Conservation (phyloP, 768 basidiomycete genomes). For the Boletales sp. region DNA sequence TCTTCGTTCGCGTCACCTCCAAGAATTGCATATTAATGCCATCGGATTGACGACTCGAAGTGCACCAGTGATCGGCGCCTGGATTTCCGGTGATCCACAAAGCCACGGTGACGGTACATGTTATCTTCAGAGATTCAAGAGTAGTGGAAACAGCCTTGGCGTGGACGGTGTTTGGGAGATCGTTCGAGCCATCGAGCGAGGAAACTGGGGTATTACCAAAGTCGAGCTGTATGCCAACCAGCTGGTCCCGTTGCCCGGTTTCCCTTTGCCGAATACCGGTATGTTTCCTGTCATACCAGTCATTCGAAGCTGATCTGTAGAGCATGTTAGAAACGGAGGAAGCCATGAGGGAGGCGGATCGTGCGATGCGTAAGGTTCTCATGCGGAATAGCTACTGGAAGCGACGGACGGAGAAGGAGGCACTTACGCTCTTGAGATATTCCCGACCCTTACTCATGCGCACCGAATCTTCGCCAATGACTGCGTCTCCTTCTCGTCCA, state of each 20-base stretch:
- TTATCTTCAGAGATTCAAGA: constrained; percentile 45
- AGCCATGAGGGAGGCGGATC: constrained; percentile 34
- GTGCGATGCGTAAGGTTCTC: constrained; percentile 35
- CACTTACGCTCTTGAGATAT: constrained; percentile 47
- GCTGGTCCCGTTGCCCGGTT: constrained; percentile 10
- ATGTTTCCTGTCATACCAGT: background rate
- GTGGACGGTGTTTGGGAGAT: constrained; percentile 44
- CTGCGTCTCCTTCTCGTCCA: constrained; percentile 10
- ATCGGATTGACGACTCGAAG: constrained; percentile 44
- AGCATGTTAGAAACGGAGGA: constrained; percentile 16
- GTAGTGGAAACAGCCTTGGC: constrained; percentile 58
- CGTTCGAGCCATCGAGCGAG: constrained; percentile 41
- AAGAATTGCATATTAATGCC: constrained; percentile 51
- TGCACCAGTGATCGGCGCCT: constrained; percentile 43
- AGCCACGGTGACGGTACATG: constrained; percentile 27
- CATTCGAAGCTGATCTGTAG: constrained; percentile 14
- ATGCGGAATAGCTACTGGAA: constrained; percentile 49
- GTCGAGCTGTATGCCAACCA: constrained; percentile 52
- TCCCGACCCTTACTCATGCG: constrained; percentile 46
- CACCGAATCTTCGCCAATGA: constrained; percentile 11
- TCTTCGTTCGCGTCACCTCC: constrained; percentile 45
- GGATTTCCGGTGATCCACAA: constrained; percentile 40
- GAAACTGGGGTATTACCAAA: constrained; percentile 48
- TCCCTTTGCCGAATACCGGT: constrained; percentile 5
- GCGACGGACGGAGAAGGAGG: constrained; percentile 43